phyloP scores from a whole-genome alignment of 2,329 filamentous ascomycete genomes.

The Pseudogymnoascus sp. region DNA sequence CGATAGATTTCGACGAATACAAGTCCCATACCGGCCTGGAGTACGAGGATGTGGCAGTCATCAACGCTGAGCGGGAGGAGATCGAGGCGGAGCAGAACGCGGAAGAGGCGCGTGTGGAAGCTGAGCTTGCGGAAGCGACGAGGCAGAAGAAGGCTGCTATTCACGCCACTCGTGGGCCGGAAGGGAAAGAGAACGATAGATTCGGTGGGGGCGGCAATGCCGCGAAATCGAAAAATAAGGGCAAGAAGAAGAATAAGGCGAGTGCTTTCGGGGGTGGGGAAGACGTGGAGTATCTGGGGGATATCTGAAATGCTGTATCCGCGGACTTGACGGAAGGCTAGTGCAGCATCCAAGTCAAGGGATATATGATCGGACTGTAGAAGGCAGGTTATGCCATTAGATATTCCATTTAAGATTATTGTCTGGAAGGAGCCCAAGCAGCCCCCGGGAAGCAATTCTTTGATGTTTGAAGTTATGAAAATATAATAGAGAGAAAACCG shows the following conservation, averaged over 20 bases:
- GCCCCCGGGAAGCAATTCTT: not conserved
- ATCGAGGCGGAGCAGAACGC: slow-evolving; percentile 38
- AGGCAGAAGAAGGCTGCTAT: slow-evolving; percentile 24
- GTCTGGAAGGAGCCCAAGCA: not conserved
- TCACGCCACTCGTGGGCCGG: slow-evolving; percentile 7
- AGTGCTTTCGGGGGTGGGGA: slow-evolving; percentile 8
- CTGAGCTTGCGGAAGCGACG: slow-evolving; percentile 23
- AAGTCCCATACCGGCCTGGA: slow-evolving; percentile 43
- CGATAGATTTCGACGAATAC: slow-evolving; percentile 55
- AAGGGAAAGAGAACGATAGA: slow-evolving; percentile 1
- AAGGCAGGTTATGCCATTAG: not conserved
- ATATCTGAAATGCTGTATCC: not conserved
- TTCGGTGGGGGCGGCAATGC: slow-evolving; percentile 11
- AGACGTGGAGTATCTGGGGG: slow-evolving; percentile 7
- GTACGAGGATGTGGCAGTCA: slow-evolving; percentile 46
- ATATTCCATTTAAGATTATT: not conserved
- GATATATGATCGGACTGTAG: not conserved
- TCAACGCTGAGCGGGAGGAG: slow-evolving; percentile 43
- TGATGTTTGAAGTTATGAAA: not conserved
- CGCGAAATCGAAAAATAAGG: slow-evolving; percentile 11
- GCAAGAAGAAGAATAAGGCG: slow-evolving; percentile 17
- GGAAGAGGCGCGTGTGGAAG: slow-evolving; percentile 38
- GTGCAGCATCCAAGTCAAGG: slow-evolving; percentile 11
- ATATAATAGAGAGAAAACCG: not conserved
- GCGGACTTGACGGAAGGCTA: slow-evolving; percentile 11